phyloP scores from a whole-genome alignment of 208 protist species.

The Acanthamoeba lenticulata region DNA sequence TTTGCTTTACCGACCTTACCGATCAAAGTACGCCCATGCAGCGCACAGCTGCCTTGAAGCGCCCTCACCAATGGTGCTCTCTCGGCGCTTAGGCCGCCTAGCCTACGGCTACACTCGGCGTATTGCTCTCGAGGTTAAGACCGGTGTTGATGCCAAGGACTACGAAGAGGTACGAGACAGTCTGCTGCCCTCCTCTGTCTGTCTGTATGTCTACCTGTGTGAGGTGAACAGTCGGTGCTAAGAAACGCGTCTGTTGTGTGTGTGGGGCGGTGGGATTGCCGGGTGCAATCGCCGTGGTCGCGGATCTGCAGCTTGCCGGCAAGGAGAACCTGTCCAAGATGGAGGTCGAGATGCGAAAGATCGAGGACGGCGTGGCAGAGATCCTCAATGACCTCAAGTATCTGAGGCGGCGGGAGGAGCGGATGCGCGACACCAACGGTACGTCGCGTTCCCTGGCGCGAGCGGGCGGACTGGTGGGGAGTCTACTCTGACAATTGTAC shows the following conservation, averaged over 20 bases:
- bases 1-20: slow-evolving; percentile 20
- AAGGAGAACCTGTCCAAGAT: slow-evolving; percentile 55
- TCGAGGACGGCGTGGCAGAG: slow-evolving; percentile 46
- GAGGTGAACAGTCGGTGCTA: not conserved
- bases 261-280: too few relatives aligned
- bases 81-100: not conserved
- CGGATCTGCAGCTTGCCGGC: slow-evolving; percentile 22
- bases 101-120: not conserved
- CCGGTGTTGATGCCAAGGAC: slow-evolving; percentile 56
- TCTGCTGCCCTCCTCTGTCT: not conserved
- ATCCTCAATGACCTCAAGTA: slow-evolving; percentile 69
- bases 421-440: slow-evolving; percentile 63
- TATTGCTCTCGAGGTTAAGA: slow-evolving; percentile 20
- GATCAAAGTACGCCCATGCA: not conserved
- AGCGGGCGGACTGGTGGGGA: too few relatives aligned
- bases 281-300: too few relatives aligned
- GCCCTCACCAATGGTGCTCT: not conserved
- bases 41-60: not conserved
- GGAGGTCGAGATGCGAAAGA: slow-evolving; percentile 55
- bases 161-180: slow-evolving; percentile 37
- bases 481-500: too few relatives aligned
- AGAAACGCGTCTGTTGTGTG: too few relatives aligned
- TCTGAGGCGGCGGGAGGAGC: slow-evolving; percentile 50
- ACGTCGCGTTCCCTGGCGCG: not conserved
- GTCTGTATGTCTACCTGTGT: too few relatives aligned